These are phyloP conservation scores for Haplosporangium sp. DNA, from an alignment of 371 early-diverging fungal species.

Conservation along the genomic window DNA sequence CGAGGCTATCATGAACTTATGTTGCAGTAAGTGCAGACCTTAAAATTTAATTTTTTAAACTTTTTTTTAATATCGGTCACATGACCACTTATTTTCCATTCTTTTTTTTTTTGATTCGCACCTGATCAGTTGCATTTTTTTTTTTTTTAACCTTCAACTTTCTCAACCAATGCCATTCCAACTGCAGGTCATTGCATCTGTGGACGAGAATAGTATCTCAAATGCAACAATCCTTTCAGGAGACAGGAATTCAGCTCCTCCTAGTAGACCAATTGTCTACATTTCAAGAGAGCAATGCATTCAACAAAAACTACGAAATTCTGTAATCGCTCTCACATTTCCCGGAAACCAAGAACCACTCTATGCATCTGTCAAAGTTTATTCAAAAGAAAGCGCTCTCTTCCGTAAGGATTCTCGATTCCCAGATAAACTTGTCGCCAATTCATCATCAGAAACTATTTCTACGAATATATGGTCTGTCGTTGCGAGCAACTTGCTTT, in stretches of 20 bases:
- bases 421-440: slow-evolving; percentile 26
- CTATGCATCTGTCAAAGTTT: slow-evolving; percentile 32
- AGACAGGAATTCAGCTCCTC: slow-evolving; percentile 15
- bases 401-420: slow-evolving; percentile 29
- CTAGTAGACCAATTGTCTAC: slow-evolving; percentile 32
- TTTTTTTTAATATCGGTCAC: background rate
- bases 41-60: too few species aligned
- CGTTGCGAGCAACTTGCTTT: slow-evolving; percentile 34
- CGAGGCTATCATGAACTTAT: too few species aligned
- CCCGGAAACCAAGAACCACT: background rate
- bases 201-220: slow-evolving; percentile 31
- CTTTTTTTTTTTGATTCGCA: background rate
- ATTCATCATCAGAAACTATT: background rate
- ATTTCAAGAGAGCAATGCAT: slow-evolving; percentile 41
- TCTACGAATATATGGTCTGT: slow-evolving; percentile 22
- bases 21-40: too few species aligned
- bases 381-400: slow-evolving; percentile 39
- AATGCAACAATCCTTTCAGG: slow-evolving; percentile 2
- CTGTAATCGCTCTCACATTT: slow-evolving; percentile 27
- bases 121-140: background rate
- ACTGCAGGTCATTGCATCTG: slow-evolving; percentile 38
- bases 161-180: slow-evolving; percentile 7
- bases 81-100: background rate
- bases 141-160: background rate
- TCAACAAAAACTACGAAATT: slow-evolving; percentile 31